Evolutionary conservation across 2,329 filamentous ascomycete genomes (phyloP), one percentile per base, ranked within the genome.

Genomic region (Setomelanomma holmii): DNA sequence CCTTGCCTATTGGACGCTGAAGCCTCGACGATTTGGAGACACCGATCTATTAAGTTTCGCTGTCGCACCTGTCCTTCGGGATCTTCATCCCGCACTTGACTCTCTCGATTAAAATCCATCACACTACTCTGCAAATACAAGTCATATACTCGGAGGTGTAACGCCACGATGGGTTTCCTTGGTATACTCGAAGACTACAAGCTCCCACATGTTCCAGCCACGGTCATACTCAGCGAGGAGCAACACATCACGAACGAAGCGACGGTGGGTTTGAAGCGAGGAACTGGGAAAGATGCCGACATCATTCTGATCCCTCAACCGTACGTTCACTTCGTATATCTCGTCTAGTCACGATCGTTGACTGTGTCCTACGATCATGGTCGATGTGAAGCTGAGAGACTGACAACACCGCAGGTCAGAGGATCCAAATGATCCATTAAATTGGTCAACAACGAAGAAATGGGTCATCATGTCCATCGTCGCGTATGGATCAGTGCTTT

Each of bases 391-490:
- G n/a, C n/a, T n/a, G n/a, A n/a, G n/a, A n/a, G n/a, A 11, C 34
- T 44, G 8, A 82, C 80, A 17, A 72, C 73, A 4, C 81, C 4
- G 10, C 17, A 61, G 58, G 20, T 63, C 58, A 6, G 59, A 62
- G 22, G 71, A 74, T 40, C 71, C 69, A 14, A 74, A 74, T 41
- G 72, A 75, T 51, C 72, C 72, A 2, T 52, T 75, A 1, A 75
- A 75, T 27, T 75, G 69, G 68, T 56, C 70, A 0, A 53, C 49
- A 4, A 57, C 59, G 2, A 72, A 72, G 62, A 75, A 75, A 56
- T 40, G 65, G 22, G 47, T 51, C 45, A 65, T 75, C 49, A 71
- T 73, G 57, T 35, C 53, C 47, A 72, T 74, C 42, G 62, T 73
- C 24, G 60, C 60, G 6, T 72, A 67, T 24, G 72, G 72, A 4